Conservation (phyloP, 164 flowering plant species). For the Macadamia integrifolia region DNA sequence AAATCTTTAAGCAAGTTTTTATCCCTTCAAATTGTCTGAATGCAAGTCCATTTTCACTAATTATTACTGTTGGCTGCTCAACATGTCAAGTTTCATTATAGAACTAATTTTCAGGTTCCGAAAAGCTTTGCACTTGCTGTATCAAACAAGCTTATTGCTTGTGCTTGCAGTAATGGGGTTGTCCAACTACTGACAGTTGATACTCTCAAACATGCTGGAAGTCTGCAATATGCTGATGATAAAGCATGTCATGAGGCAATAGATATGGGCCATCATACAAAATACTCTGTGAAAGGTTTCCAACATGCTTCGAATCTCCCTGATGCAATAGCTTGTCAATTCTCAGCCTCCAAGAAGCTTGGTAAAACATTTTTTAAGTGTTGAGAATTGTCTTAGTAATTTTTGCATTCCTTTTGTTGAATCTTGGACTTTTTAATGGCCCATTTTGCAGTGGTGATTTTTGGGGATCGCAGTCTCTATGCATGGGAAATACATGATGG, state of each 20-base stretch:
- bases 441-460: conserved; percentile 58
- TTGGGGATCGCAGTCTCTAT: conserved; percentile 63
- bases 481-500: conserved; percentile 57
- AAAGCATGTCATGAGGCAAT: conserved; percentile 17
- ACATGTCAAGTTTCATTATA: neutral
- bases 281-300: conserved; percentile 10
- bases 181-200: conserved; percentile 42
- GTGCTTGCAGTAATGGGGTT: conserved; percentile 69
- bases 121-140: conserved; percentile 55
- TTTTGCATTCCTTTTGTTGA: neutral
- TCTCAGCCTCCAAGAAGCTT: conserved; percentile 54
- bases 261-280: conserved; percentile 10
- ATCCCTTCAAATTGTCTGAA: neutral
- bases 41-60: too few relatives aligned
- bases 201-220: conserved; percentile 40
- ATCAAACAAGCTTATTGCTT: conserved; percentile 51
- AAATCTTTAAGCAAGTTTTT: too few relatives aligned
- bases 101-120: conserved; percentile 40
- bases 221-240: conserved; percentile 34
- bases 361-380: conserved; percentile 31
- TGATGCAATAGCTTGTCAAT: conserved; percentile 80
- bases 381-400: neutral
- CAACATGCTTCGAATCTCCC: conserved; percentile 28
- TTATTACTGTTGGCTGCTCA: neutral
- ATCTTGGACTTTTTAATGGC: conserved; percentile 3